Conservation (phyloP, 2,329 filamentous ascomycete genomes). For the Penicillium sumatraense region DNA sequence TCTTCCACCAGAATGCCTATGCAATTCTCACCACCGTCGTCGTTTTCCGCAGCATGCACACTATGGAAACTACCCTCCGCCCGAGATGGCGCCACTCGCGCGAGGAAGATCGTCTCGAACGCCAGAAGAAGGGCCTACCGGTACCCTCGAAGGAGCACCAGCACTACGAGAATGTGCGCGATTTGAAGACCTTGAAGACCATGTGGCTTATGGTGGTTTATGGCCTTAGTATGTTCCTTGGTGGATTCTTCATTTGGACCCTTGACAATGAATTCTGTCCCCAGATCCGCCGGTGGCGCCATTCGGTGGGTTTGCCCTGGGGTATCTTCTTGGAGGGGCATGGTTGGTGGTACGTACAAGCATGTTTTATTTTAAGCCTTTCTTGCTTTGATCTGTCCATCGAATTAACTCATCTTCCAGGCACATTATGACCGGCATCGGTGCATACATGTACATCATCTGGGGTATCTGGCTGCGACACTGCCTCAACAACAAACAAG, state of each 20-base stretch:
- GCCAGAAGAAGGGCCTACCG: constrained; percentile 40
- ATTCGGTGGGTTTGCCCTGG: constrained; percentile 76
- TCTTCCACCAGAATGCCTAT: constrained; percentile 82
- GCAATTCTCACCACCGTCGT: constrained; percentile 72
- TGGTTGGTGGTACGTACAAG: constrained; percentile 66
- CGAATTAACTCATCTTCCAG: constrained; percentile 40
- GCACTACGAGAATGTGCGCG: constrained; percentile 58
- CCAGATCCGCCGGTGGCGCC: constrained; percentile 67
- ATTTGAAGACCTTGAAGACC: constrained; percentile 61
- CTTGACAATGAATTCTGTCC: constrained; percentile 78
- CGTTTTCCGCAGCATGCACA: constrained; percentile 73
- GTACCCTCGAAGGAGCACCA: constrained; percentile 50
- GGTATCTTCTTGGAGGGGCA: constrained; percentile 75
- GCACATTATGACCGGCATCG: constrained; percentile 81
- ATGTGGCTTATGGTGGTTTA: constrained; percentile 78
- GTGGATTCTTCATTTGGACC: constrained; percentile 77
- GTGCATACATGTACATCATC: constrained; percentile 81
- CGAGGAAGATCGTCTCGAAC: constrained; percentile 50
- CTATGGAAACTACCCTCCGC: constrained; percentile 72
- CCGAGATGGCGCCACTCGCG: constrained; percentile 59
- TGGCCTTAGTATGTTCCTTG: constrained; percentile 72
- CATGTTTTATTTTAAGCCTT: constrained; percentile 4
- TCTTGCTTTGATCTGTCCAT: not conserved
- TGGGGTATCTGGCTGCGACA: constrained; percentile 84
- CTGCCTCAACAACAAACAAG: constrained; percentile 73